A percentile compares a stretch with the other conserved stretches of the same genome.
Evolutionary conservation across 176 grass and related monocot genomes (phyloP).

Genomic region (Oryza officinalis): DNA sequence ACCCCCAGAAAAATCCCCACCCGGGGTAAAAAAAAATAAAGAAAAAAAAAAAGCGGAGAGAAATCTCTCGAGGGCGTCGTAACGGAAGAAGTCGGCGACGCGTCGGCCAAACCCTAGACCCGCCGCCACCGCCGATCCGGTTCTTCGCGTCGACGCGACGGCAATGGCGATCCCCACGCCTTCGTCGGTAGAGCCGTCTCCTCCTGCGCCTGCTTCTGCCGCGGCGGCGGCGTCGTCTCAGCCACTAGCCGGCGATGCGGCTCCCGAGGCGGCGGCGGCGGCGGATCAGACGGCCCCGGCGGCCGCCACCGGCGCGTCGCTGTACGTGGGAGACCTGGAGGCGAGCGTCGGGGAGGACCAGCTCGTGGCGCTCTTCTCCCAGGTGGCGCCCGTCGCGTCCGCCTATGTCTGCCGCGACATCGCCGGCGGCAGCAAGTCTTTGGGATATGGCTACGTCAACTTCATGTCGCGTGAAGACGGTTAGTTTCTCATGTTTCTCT

Average conservation of each 20-base stretch:
- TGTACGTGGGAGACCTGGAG: conserved; percentile 48
- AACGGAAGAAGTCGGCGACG: not conserved
- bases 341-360: conserved; percentile 19
- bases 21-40: not conserved
- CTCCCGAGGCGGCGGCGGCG: not conserved
- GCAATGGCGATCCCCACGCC: not conserved
- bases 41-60: not conserved
- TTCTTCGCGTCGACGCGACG: no score
- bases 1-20: not conserved
- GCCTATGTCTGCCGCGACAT: conserved; percentile 43
- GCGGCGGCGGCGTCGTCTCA: no score
- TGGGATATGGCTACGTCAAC: no score
- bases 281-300: not conserved
- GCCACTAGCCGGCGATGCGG: not conserved
- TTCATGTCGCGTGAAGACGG: no score
- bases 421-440: no score
- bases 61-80: no score
- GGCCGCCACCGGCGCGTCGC: not conserved
- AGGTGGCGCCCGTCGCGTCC: conserved; percentile 19
- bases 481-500: no score
- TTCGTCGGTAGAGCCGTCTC: not conserved
- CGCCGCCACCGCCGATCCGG: not conserved
- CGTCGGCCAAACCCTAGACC: no score
- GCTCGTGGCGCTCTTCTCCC: conserved; percentile 24
- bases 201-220: not conserved